These are phyloP conservation scores for Ceratobasidium sp. DNA, from an alignment of 1,284 basidiomycete genomes.

Conservation along the genomic window DNA sequence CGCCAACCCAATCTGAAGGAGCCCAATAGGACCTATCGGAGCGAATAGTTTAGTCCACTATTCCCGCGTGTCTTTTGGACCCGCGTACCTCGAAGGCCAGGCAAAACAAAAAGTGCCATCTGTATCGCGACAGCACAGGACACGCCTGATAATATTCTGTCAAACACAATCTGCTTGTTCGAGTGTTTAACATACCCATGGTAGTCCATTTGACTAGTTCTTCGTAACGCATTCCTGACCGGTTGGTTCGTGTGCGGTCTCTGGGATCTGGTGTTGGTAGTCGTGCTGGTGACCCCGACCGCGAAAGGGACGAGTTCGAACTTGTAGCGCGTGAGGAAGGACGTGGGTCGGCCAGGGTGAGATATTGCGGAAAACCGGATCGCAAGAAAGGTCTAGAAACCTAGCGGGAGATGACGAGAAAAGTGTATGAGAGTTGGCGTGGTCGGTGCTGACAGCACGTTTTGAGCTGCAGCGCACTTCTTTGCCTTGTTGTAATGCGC, in stretches of 20 bases:
- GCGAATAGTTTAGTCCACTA: not conserved
- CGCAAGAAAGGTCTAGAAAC: conserved; percentile 31
- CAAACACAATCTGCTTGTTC: not conserved
- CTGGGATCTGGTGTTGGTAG: conserved; percentile 28
- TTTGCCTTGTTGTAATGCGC: conserved; percentile 30
- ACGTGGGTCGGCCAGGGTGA: conserved; percentile 26
- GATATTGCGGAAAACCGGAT: conserved; percentile 30
- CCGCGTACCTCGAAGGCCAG: conserved; percentile 23
- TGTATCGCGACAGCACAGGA: conserved; percentile 31
- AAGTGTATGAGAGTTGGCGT: conserved; percentile 6
- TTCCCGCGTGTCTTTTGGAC: not conserved
- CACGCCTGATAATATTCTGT: conserved; percentile 18
- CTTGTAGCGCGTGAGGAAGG: conserved; percentile 28
- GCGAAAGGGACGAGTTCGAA: conserved; percentile 12
- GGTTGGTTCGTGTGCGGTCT: conserved; percentile 2
- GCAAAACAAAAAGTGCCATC: conserved; percentile 28
- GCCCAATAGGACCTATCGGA: conserved; percentile 10
- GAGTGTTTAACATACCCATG: conserved; percentile 8
- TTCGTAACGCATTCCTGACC: conserved; percentile 29
- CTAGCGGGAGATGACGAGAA: conserved; percentile 11
- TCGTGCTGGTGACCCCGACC: conserved; percentile 10
- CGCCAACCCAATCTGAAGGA: conserved; percentile 29
- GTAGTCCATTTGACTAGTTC: conserved; percentile 35
- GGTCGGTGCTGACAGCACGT: conserved; percentile 22
- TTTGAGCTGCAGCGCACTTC: conserved; percentile 14